Percentiles rank a stretch among this genome's conserved stretches.
These are phyloP conservation scores for Emmonsiellopsis sp. DNA, from an alignment of 2,329 filamentous ascomycete species.

Conservation along the genomic window DNA sequence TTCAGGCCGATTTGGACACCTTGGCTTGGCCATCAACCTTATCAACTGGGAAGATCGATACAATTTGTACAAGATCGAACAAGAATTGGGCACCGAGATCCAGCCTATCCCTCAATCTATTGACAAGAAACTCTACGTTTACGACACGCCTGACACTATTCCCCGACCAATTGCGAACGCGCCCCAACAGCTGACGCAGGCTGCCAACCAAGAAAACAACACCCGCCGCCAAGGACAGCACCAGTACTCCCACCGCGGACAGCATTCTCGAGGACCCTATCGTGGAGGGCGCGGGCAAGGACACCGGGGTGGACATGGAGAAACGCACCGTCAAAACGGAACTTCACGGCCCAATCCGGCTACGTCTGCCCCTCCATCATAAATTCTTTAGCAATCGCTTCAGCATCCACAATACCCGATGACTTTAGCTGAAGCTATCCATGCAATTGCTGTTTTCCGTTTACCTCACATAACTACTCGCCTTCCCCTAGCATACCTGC, in stretches of 20 bases:
- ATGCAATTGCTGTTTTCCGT: neutral
- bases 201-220: slow-evolving; percentile 15
- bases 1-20: slow-evolving; percentile 91
- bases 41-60: slow-evolving; percentile 99
- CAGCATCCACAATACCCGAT: neutral
- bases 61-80: slow-evolving; percentile 97
- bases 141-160: slow-evolving; percentile 91
- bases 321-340: slow-evolving; percentile 20
- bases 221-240: slow-evolving; percentile 27
- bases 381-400: neutral
- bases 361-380: slow-evolving; percentile 8
- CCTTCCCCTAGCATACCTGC: neutral
- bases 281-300: slow-evolving; percentile 37
- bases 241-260: slow-evolving; percentile 29
- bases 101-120: slow-evolving; percentile 90
- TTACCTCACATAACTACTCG: neutral
- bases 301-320: slow-evolving; percentile 30
- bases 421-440: neutral
- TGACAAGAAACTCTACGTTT: slow-evolving; percentile 97
- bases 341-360: slow-evolving; percentile 14
- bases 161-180: slow-evolving; percentile 66
- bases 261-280: slow-evolving; percentile 28
- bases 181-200: slow-evolving; percentile 19
- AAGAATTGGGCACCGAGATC: slow-evolving; percentile 94
- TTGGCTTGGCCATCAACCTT: slow-evolving; percentile 95